These are phyloP conservation scores for Colletotrichum caudatum DNA, from an alignment of 2,329 filamentous ascomycete species.

Conservation along the genomic window DNA sequence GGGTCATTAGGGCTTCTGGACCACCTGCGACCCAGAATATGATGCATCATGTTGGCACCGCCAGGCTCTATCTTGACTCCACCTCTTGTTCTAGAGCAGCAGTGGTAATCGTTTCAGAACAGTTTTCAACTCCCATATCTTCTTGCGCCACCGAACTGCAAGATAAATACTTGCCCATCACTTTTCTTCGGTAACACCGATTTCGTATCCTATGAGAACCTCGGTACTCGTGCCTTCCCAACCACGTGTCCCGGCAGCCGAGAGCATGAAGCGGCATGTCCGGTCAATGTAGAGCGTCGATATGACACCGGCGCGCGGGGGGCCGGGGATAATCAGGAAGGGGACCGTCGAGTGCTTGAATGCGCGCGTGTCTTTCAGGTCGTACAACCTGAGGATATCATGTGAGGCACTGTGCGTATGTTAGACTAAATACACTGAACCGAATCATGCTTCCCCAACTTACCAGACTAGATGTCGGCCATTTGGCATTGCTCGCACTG, in stretches of 20 bases:
- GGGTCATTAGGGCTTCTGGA: background rate
- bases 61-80: background rate
- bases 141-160: background rate
- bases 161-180: background rate
- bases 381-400: slow-evolving; percentile 93
- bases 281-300: slow-evolving; percentile 88
- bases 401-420: slow-evolving; percentile 77
- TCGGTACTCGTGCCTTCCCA: slow-evolving; percentile 95
- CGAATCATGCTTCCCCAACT: slow-evolving; percentile 40
- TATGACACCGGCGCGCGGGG: slow-evolving; percentile 84
- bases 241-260: slow-evolving; percentile 89
- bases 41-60: background rate
- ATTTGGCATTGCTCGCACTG: slow-evolving; percentile 91
- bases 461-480: slow-evolving; percentile 88
- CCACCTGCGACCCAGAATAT: background rate
- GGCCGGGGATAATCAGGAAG: slow-evolving; percentile 96
- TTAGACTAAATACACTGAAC: slow-evolving; percentile 12
- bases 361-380: slow-evolving; percentile 75
- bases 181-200: slow-evolving; percentile 56
- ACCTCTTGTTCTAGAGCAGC: background rate
- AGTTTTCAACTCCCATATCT: background rate
- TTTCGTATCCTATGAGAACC: slow-evolving; percentile 94
- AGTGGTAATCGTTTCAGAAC: background rate
- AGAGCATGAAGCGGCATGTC: slow-evolving; percentile 90
- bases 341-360: slow-evolving; percentile 84